Evolutionary conservation across 768 basidiomycete species (phyloP), one percentile per base, ranked within the genome.

Genomic region (Artomyces pyxidatus): DNA sequence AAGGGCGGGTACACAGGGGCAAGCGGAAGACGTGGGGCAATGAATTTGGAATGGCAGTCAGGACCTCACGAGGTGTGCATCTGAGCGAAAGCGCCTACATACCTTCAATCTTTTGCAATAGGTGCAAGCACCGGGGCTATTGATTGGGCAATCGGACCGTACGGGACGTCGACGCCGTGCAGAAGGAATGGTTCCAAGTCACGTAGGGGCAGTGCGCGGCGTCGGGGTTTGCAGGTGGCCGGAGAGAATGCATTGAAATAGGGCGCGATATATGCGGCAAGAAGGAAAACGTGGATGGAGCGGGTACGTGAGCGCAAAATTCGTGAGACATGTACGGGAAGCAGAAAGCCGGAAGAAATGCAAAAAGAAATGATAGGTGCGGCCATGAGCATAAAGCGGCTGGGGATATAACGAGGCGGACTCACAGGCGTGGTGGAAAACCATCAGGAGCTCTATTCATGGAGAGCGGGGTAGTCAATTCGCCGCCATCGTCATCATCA

Each of bases 51-150:
- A 28, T 19, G 21, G 27, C 23, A 30, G 48, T 48, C 39, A 56
- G 53, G 10, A 26, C n/a, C n/a, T n/a, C n/a, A n/a, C n/a, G n/a
- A n/a, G n/a, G n/a, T n/a, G n/a, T n/a, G n/a, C n/a, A n/a, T n/a
- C n/a, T n/a, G 23, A 32, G n/a, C 4, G 6, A 44, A 17, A 19
- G 57, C 42, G 46, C 42, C 50, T 27, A 68, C 79, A 50, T 66
- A 84, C 86, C 83, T 91, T 91, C 59, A 90, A 79, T 61, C 81
- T 85, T 65, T 89, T 91, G 76, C 88, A 91, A 60, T 90, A 80
- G 3, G 77, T 84, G 65, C 88, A 91, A 37, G 88, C 88, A 49
- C 88, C 86, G 54, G 83, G 81, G 37, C 87, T 90, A 63, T 37
- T 6, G 28, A 32, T 38, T 30, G 16, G 29, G 47, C 44, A 44